Evolutionary conservation across 306 rosid species (phyloP).

Genomic region (Begonia masoniana): DNA sequence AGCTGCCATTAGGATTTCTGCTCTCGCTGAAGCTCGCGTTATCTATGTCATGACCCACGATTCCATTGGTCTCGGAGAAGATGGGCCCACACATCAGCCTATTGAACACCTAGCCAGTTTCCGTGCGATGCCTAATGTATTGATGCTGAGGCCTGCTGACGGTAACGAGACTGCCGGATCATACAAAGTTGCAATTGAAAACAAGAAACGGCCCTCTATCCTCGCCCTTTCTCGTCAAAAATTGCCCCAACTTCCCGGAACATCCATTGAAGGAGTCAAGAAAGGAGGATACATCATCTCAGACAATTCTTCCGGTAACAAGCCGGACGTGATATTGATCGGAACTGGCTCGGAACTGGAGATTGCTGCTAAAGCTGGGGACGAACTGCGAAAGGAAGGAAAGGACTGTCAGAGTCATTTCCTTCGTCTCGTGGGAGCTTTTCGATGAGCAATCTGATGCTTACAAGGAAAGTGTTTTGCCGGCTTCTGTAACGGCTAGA

Average conservation of each 20-base stretch:
- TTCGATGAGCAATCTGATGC: slow-evolving; percentile 69
- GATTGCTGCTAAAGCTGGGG: slow-evolving; percentile 81
- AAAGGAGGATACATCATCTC: slow-evolving; percentile 85
- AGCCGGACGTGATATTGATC: slow-evolving; percentile 85
- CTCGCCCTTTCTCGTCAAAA: slow-evolving; percentile 96
- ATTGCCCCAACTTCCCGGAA: slow-evolving; percentile 68
- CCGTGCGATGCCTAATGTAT: slow-evolving; percentile 94
- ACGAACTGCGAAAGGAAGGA: slow-evolving; percentile 83
- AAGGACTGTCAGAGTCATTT: slow-evolving; percentile 83
- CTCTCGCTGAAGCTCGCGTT: slow-evolving; percentile 58
- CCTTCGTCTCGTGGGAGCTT: slow-evolving; percentile 87
- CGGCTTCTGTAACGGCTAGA: slow-evolving; percentile 69
- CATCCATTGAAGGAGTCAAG: slow-evolving; percentile 75
- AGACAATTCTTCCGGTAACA: slow-evolving; percentile 78
- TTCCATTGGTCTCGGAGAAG: slow-evolving; percentile 97
- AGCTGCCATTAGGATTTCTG: slow-evolving; percentile 90
- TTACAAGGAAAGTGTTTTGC: slow-evolving; percentile 92
- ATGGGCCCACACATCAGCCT: slow-evolving; percentile 98
- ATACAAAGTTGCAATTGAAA: slow-evolving; percentile 70
- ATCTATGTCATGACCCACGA: slow-evolving; percentile 96
- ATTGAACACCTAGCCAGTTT: slow-evolving; percentile 93
- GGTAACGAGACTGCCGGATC: slow-evolving; percentile 98
- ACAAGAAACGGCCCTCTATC: slow-evolving; percentile 87
- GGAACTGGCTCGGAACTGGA: slow-evolving; percentile 95
- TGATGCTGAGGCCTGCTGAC: slow-evolving; percentile 97